Base-by-base conservation (phyloP, 2,329 filamentous ascomycete genomes). In the Botrytis fragariae region DNA sequence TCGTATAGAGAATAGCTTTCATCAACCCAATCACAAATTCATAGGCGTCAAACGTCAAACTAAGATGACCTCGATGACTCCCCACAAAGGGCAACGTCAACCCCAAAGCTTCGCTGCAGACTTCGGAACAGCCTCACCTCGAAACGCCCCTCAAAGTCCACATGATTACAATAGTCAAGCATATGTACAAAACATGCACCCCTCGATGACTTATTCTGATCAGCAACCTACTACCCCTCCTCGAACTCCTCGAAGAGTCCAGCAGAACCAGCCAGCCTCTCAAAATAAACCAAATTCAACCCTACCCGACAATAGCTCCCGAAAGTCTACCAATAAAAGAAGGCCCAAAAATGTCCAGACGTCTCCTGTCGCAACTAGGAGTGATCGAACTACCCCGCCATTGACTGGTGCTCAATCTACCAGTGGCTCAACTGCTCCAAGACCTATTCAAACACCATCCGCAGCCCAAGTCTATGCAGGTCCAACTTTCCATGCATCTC, bases 401-500 rank as follows among this genome's bases (percentile, higher is more conserved):
- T 72, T 77, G 67, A 75, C 76, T 57, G 75, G 74, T 44, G 72
- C 75, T 44, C 76, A 80, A 69, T 78, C 78, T 54, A 64, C 75
- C 22, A 74, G 74, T 39, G 74, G 77, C 42, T 68, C 76, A 60
- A 75, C 73, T 79, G 83, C 86, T 59, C 82, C 82, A 59, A 82
- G 82, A 59, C 84, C 84, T 69, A 78, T 81, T 59, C 81, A 81
- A 62, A 82, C 80, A 22, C 86, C 86, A 35, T 84, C 86, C 32
- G 72, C 74, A 51, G 69, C 78, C 32, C 65, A 68, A 48, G 79
- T 77, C 18, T 99, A 97, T 83, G 96, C 96, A 57, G 96, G 95
- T 22, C 92, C 95, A 48, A 97, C 94, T 8, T 99, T 98, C 82
- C 95, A 98, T 82, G 93, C 94, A 59, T 98, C 96, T 14, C 96